Conservation (phyloP, 805 yeast genomes). For the Saturnispora bothae region DNA sequence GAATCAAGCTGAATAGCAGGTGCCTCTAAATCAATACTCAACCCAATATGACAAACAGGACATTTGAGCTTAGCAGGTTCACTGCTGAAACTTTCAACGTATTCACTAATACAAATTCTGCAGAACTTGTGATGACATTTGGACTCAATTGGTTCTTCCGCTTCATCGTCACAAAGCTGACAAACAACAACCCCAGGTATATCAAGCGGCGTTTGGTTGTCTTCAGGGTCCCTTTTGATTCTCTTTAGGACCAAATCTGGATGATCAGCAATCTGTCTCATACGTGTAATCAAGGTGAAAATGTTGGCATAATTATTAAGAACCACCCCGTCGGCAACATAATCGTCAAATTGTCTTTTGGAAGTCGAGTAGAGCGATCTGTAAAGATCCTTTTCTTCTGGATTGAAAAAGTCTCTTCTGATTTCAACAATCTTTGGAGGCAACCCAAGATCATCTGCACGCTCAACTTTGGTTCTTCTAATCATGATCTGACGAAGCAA, state of each 20-base stretch:
- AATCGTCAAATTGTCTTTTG: conserved; percentile 78
- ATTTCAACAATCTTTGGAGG: conserved; percentile 94
- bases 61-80: conserved; percentile 53
- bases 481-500: conserved; percentile 76
- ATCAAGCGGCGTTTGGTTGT: conserved; percentile 19
- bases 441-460: conserved; percentile 94
- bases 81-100: conserved; percentile 72
- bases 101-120: conserved; percentile 84
- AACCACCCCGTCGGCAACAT: conserved; percentile 93
- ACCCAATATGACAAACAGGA: conserved; percentile 92
- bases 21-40: conserved; percentile 81
- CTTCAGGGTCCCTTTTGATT: conserved; percentile 26
- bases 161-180: conserved; percentile 93
- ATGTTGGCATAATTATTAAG: conserved; percentile 94
- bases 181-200: conserved; percentile 63
- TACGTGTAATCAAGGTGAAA: conserved; percentile 88
- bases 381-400: conserved; percentile 89
- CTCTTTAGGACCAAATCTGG: conserved; percentile 88
- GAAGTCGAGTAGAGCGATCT: conserved; percentile 80
- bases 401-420: conserved; percentile 79
- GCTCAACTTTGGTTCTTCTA: conserved; percentile 87
- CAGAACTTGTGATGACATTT: conserved; percentile 93
- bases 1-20: conserved; percentile 68
- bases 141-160: conserved; percentile 93
- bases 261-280: conserved; percentile 97